A percentile compares a stretch with the other conserved stretches of the same genome.
phyloP scores from a whole-genome alignment of 805 yeast genomes.

The Tetrapisispora pingtungensis region DNA sequence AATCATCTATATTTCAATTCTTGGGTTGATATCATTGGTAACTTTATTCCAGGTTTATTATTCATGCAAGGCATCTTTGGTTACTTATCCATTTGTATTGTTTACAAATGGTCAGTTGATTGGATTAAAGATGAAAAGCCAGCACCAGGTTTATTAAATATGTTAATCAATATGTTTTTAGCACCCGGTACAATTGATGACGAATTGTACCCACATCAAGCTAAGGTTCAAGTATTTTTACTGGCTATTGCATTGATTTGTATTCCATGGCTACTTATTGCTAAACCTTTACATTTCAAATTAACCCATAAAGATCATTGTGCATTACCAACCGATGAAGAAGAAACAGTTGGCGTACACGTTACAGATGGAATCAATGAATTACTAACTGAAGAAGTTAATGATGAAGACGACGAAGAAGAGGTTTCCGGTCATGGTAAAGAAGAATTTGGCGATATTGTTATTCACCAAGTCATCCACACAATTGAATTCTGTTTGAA shows the following conservation, averaged over 20 bases:
- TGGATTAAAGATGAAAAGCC: constrained; percentile 54
- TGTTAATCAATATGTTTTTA: constrained; percentile 67
- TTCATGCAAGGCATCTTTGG: constrained; percentile 75
- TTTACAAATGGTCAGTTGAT: constrained; percentile 66
- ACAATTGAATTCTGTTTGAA: constrained; percentile 73
- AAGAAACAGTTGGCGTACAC: constrained; percentile 7
- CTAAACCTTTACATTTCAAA: constrained; percentile 48
- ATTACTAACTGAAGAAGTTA: constrained; percentile 9
- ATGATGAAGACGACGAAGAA: constrained; percentile 30
- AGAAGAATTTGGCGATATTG: constrained; percentile 52
- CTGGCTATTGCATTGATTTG: constrained; percentile 53
- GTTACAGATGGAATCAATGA: constrained; percentile 14
- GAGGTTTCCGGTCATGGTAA: constrained; percentile 36
- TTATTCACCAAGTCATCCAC: constrained; percentile 72
- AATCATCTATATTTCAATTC: constrained; percentile 50
- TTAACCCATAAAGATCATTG: constrained; percentile 28
- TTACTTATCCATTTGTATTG: constrained; percentile 52
- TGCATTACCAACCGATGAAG: constrained; percentile 14
- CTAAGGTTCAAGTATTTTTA: constrained; percentile 47
- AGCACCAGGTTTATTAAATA: constrained; percentile 65
- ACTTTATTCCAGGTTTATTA: constrained; percentile 61
- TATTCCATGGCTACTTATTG: constrained; percentile 63
- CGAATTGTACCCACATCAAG: constrained; percentile 56
- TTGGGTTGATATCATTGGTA: constrained; percentile 57
- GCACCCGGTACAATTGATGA: constrained; percentile 63